Conservation (phyloP, 139 green algal species). For the Nannochloris sp. region DNA sequence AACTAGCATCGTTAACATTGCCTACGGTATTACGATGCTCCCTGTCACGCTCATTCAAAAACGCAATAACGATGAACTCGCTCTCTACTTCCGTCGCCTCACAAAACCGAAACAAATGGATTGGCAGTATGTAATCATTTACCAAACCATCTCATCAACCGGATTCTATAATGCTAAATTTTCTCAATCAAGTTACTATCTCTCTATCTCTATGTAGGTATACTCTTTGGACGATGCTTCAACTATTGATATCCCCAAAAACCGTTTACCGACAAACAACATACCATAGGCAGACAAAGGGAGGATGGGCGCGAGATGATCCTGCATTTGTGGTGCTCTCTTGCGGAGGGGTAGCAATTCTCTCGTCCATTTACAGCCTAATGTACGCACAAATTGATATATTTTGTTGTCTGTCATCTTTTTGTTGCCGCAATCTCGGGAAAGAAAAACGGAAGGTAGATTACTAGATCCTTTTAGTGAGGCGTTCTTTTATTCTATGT, state of each 20-base stretch:
- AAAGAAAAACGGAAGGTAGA: background rate
- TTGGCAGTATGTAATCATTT: conserved; percentile 58
- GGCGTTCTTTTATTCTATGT: conserved; percentile 35
- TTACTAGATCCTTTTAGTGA: background rate
- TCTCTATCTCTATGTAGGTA: too few relatives aligned
- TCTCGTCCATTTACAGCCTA: conserved; percentile 72
- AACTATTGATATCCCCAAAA: conserved; percentile 85
- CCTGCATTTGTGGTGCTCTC: conserved; percentile 89
- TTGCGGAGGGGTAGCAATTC: conserved; percentile 55
- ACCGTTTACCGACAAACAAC: conserved; percentile 92
- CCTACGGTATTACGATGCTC: conserved; percentile 6
- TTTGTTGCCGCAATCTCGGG: background rate
- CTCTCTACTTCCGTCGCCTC: conserved; percentile 63
- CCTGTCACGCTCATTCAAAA: background rate
- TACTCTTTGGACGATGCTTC: conserved; percentile 92
- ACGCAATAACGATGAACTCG: background rate
- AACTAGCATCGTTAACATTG: too few relatives aligned
- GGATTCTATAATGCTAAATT: background rate
- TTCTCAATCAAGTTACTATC: background rate
- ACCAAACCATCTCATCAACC: background rate
- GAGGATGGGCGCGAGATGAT: conserved; percentile 95
- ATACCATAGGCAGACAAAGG: conserved; percentile 98
- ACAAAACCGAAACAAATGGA: conserved; percentile 81
- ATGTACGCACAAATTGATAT: too few relatives aligned
- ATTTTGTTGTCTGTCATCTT: background rate